phyloP scores from a whole-genome alignment of 805 yeast genomes.

The Starmerella vitae region DNA sequence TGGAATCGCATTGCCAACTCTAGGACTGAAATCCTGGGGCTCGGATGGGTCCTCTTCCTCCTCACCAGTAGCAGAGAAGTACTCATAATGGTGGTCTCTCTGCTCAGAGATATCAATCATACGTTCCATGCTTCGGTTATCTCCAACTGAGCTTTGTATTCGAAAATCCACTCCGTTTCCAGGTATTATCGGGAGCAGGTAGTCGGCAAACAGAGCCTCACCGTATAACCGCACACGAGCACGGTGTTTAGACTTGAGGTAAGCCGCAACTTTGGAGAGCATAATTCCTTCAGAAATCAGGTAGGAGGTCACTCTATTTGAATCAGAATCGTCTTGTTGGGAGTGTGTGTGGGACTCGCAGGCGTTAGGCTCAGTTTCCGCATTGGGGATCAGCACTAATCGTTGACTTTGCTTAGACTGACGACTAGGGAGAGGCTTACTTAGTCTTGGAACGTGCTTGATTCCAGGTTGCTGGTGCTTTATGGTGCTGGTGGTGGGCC shows the following conservation, averaged over 20 bases:
- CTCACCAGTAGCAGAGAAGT: slow-evolving; percentile 42
- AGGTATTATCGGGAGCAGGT: slow-evolving; percentile 71
- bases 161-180: slow-evolving; percentile 38
- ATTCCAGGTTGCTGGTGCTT: not conserved
- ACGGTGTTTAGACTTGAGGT: slow-evolving; percentile 56
- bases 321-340: slow-evolving; percentile 27
- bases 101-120: slow-evolving; percentile 70
- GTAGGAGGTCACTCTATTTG: slow-evolving; percentile 84
- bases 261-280: slow-evolving; percentile 46
- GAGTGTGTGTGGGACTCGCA: not conserved
- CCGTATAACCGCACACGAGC: slow-evolving; percentile 81
- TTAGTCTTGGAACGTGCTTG: slow-evolving; percentile 20
- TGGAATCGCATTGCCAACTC: slow-evolving; percentile 2
- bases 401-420: slow-evolving; percentile 78
- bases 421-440: slow-evolving; percentile 32
- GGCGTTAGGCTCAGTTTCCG: slow-evolving; percentile 13
- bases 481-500: not conserved
- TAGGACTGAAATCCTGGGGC: slow-evolving; percentile 69
- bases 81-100: slow-evolving; percentile 83
- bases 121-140: slow-evolving; percentile 49
- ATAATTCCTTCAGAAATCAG: slow-evolving; percentile 74
- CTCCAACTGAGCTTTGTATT: slow-evolving; percentile 27
- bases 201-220: slow-evolving; percentile 86
- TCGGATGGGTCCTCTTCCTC: slow-evolving; percentile 77
- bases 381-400: slow-evolving; percentile 49